phyloP scores from a whole-genome alignment of 345 rosid species.

The Schrenkiella parvula region DNA sequence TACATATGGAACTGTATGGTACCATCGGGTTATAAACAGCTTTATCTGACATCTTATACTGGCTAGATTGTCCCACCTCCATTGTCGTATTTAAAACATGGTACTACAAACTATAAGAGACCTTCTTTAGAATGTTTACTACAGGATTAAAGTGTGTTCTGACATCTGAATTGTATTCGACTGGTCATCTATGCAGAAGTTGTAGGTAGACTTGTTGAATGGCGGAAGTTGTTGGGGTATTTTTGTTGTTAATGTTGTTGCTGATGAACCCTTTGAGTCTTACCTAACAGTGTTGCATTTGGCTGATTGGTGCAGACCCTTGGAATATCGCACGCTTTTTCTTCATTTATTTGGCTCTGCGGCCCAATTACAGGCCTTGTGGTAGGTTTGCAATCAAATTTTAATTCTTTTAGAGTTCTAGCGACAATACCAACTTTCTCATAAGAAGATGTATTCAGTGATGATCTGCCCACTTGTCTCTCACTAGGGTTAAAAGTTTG shows the following conservation, averaged over 20 bases:
- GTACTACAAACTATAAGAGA: background rate
- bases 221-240: background rate
- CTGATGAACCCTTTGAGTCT: conserved; percentile 10
- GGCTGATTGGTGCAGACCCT: conserved; percentile 72
- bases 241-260: background rate
- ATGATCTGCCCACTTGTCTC: background rate
- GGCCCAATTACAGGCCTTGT: conserved; percentile 98
- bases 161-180: background rate
- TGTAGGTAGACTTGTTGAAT: background rate
- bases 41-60: background rate
- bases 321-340: conserved; percentile 88
- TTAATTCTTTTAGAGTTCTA: background rate
- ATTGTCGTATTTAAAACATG: background rate
- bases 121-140: background rate
- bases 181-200: background rate
- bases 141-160: background rate
- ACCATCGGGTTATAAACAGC: background rate
- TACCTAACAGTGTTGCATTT: conserved; percentile 27
- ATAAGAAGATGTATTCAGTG: background rate
- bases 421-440: background rate
- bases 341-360: conserved; percentile 97
- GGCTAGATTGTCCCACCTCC: background rate
- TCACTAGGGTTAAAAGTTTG: background rate
- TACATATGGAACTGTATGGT: background rate
- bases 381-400: conserved; percentile 49